phyloP scores from a whole-genome alignment of 1,284 basidiomycete species.

The Gastroboletus turbinatus region DNA sequence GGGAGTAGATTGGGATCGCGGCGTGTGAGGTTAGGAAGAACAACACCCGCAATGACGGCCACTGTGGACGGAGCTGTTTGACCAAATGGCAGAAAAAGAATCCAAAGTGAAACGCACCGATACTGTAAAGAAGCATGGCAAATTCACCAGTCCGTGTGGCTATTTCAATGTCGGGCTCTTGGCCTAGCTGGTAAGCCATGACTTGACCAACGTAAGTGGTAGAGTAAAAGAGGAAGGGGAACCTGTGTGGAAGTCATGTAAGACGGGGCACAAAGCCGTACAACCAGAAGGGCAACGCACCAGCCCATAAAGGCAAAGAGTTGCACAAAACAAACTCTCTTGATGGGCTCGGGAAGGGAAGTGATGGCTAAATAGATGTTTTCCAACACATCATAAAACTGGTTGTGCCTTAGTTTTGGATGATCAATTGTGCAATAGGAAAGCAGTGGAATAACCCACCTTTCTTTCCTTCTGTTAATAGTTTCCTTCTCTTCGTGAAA shows the following conservation, averaged over 20 bases:
- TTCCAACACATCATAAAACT: slow-evolving; percentile 61
- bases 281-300: slow-evolving; percentile 40
- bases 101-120: slow-evolving; percentile 51
- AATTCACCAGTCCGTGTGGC: slow-evolving; percentile 88
- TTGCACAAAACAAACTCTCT: slow-evolving; percentile 88
- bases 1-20: slow-evolving; percentile 77
- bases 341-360: slow-evolving; percentile 79
- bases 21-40: slow-evolving; percentile 80
- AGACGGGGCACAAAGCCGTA: not conserved
- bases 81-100: slow-evolving; percentile 1
- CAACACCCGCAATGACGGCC: slow-evolving; percentile 78
- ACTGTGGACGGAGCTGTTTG: slow-evolving; percentile 47
- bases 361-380: slow-evolving; percentile 77
- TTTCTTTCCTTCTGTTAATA: slow-evolving; percentile 43
- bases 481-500: slow-evolving; percentile 77
- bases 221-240: slow-evolving; percentile 92
- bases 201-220: slow-evolving; percentile 92
- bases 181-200: slow-evolving; percentile 74
- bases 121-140: slow-evolving; percentile 88
- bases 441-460: slow-evolving; percentile 30
- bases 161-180: slow-evolving; percentile 74
- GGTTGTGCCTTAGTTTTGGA: slow-evolving; percentile 35
- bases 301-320: slow-evolving; percentile 92
- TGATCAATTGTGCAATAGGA: slow-evolving; percentile 5
- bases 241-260: slow-evolving; percentile 49